Evolutionary conservation across 2,329 filamentous ascomycete genomes (phyloP).

Genomic region (Monascus ruber): DNA sequence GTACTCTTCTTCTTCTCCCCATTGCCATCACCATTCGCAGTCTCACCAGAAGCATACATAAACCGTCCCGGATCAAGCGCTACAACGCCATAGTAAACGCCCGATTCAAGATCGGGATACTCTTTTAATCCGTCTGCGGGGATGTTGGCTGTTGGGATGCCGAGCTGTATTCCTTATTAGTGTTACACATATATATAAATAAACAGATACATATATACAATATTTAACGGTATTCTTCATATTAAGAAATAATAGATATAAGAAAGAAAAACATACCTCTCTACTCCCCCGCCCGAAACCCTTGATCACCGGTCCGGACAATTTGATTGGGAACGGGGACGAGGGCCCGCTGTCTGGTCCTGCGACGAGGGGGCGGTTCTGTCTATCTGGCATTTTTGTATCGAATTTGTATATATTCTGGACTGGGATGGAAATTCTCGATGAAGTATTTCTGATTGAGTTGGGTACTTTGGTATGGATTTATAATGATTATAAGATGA

Average conservation of each 20-base stretch:
- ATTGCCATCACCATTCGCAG: constrained; percentile 3
- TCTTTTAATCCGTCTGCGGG: constrained; percentile 56
- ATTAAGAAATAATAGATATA: too few relatives aligned
- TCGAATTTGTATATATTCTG: too few relatives aligned
- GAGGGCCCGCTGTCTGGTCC: constrained; percentile 64
- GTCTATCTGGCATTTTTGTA: too few relatives aligned
- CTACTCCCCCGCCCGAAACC: constrained; percentile 91
- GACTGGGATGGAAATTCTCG: too few relatives aligned
- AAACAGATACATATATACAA: too few relatives aligned
- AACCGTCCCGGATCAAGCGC: constrained; percentile 46
- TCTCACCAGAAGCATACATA: constrained; percentile 8
- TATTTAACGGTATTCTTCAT: too few relatives aligned
- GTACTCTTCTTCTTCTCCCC: constrained; percentile 4
- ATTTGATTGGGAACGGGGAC: constrained; percentile 67
- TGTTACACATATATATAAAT: too few relatives aligned
- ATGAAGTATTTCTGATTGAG: too few relatives aligned
- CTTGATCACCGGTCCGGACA: constrained; percentile 79
- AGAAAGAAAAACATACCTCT: constrained; percentile 47
- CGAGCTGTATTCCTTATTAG: constrained; percentile 49
- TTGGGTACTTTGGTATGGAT: too few relatives aligned
- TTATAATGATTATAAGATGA: too few relatives aligned
- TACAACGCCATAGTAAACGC: constrained; percentile 91
- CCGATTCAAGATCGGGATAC: constrained; percentile 51
- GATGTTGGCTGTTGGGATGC: constrained; percentile 91
- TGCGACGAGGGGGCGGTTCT: constrained; percentile 53